A percentile compares a stretch with the other conserved stretches of the same genome.
Conservation (phyloP, 306 rosid genomes). For the Hippophae tibetana region DNA sequence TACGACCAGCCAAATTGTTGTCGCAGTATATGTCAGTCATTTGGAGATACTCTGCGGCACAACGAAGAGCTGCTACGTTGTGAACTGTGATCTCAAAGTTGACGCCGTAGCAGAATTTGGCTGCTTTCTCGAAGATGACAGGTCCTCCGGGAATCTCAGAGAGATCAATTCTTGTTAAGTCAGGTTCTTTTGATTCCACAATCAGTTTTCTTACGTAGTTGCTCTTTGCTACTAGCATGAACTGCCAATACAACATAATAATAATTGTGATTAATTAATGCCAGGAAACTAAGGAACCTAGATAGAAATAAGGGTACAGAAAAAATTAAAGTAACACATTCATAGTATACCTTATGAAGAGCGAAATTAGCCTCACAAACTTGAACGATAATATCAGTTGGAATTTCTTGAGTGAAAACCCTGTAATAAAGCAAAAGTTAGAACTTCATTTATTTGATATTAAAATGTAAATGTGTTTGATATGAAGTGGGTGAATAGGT, state of each 20-base stretch:
- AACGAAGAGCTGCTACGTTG: conserved; percentile 65
- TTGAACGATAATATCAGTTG: conserved; percentile 54
- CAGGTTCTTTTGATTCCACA: conserved; percentile 50
- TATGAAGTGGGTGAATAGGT: neutral
- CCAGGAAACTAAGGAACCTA: neutral
- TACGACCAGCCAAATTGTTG: conserved; percentile 57
- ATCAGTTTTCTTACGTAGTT: conserved; percentile 65
- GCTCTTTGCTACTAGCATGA: conserved; percentile 86
- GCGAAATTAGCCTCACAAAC: conserved; percentile 68
- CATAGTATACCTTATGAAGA: conserved; percentile 63
- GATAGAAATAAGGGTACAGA: neutral
- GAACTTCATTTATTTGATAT: neutral
- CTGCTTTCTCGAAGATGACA: conserved; percentile 78
- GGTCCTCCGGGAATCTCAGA: conserved; percentile 77
- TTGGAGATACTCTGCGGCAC: conserved; percentile 76
- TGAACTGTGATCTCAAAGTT: conserved; percentile 80
- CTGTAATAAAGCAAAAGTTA: conserved; percentile 22
- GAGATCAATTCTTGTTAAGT: conserved; percentile 50
- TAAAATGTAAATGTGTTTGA: neutral
- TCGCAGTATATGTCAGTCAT: conserved; percentile 65
- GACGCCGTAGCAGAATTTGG: conserved; percentile 83
- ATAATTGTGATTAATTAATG: neutral
- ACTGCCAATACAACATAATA: conserved; percentile 28
- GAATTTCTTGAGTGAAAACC: conserved; percentile 73
- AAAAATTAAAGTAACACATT: neutral